Evolutionary conservation across 441 rosid genomes (phyloP), one percentile per base, ranked within the genome.

Genomic region (Erodium trifolium): DNA sequence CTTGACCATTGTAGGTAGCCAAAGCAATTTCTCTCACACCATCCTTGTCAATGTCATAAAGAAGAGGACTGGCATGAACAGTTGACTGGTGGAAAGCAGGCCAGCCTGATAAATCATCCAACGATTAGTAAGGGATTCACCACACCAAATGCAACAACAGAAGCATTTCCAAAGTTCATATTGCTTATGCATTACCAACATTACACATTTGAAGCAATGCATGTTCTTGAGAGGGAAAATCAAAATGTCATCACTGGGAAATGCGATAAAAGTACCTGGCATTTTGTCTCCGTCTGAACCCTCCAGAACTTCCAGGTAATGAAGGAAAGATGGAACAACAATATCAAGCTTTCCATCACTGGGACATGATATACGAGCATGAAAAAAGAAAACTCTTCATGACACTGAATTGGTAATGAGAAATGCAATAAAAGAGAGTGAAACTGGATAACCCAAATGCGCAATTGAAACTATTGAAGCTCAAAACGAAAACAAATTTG

Each of bases 261-360:
- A 41, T 60, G 29, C 17, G 8, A 17, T 2, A 17, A 57, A 0
- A 17, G 68, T 80, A 92, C 99, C 99, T 2, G 98, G 88, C 97
- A 92, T 89, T 85, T 95, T 95, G 72, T 95, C 99, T 31, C 99
- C 99, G 85, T 95, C 99, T 43, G 98, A 77, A 27, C 99, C 99
- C 84, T 95, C 99, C 62, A 95, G 85, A 76, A 92, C 99, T 82
- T 95, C 99, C 23, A 95, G 98, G 80, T 95, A 92, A 73, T 95
- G 99, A 78, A 95, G 88, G 79, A 89, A 95, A 70, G 99, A 88
- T 63, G 99, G 92, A 81, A 95, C 93, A 75, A 95, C 98, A 66
- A 95, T 78, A 72, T 95, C 99, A 74, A 95, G 96, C 82, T 95
- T 95, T 12, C 99, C 99, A 84, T 95, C 99, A 82, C 99, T 95